Conservation (phyloP, 75 land plant genomes). For the Selaginella moellendorffii region DNA sequence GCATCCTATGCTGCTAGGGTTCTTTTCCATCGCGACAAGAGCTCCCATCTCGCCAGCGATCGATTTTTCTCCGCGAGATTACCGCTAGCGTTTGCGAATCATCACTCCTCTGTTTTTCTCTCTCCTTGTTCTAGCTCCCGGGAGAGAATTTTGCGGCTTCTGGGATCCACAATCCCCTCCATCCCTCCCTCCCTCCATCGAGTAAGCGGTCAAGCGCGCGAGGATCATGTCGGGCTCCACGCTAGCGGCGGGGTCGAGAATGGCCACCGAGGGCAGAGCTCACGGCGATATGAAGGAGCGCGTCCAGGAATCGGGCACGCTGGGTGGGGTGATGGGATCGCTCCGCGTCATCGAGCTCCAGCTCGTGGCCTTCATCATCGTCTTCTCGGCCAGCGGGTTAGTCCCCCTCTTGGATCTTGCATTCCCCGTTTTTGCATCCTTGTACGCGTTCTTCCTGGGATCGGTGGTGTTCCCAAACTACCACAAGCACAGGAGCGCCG, state of each 20-base stretch:
- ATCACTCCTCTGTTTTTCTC: too few species aligned
- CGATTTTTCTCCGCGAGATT: too few species aligned
- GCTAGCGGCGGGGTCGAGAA: conserved; percentile 14
- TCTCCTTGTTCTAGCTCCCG: too few species aligned
- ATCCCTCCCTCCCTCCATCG: too few species aligned
- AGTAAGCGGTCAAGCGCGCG: too few species aligned
- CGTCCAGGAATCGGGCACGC: conserved; percentile 5
- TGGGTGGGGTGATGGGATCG: conserved; percentile 67
- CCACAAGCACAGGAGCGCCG: not conserved
- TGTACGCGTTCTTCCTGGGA: conserved; percentile 43
- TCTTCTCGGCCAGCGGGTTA: conserved; percentile 79
- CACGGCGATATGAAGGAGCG: not conserved
- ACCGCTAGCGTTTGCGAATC: too few species aligned
- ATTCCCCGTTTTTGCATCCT: conserved; percentile 51
- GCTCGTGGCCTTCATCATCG: conserved; percentile 86
- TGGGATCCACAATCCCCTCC: too few species aligned
- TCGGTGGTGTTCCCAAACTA: conserved; percentile 52
- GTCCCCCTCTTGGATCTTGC: conserved; percentile 64
- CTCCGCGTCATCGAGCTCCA: conserved; percentile 84
- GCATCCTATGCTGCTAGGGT: too few species aligned
- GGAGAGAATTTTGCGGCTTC: too few species aligned
- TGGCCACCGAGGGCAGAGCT: not conserved
- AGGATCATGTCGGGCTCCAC: conserved; percentile 20
- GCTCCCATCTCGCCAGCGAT: too few species aligned
- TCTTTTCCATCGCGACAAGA: too few species aligned